These are phyloP conservation scores for Drechslerella coelobrocha DNA, from an alignment of 2,329 filamentous ascomycete species.

Conservation along the genomic window DNA sequence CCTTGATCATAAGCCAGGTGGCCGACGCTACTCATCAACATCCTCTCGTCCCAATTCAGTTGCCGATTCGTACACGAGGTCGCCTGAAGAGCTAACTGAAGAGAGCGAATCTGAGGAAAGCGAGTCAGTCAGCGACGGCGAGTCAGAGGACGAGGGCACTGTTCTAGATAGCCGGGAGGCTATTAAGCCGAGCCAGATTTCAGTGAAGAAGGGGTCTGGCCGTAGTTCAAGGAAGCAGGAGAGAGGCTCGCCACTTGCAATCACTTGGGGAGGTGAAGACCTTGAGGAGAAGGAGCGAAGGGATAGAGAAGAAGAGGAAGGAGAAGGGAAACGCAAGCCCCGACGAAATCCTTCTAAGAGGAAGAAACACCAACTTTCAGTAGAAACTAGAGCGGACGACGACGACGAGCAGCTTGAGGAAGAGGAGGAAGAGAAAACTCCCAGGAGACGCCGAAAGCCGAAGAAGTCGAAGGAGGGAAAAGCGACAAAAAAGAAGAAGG, in stretches of 20 bases:
- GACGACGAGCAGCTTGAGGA: conserved; percentile 18
- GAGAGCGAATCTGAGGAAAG: conserved; percentile 38
- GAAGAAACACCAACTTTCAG: conserved; percentile 45
- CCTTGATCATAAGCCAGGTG: conserved; percentile 28
- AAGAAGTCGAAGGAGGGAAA: conserved; percentile 27
- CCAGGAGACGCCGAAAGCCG: conserved; percentile 23
- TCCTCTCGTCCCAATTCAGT: conserved; percentile 42
- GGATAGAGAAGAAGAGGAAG: conserved; percentile 31
- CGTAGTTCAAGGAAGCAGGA: conserved; percentile 38
- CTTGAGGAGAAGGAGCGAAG: conserved; percentile 38
- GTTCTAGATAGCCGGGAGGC: conserved; percentile 30
- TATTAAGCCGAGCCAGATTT: conserved; percentile 47
- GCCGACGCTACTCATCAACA: conserved; percentile 40
- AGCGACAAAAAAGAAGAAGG: conserved; percentile 21
- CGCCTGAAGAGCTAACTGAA: conserved; percentile 41
- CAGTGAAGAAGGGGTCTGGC: conserved; percentile 46
- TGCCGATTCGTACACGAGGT: conserved; percentile 37
- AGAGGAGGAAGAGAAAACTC: conserved; percentile 28
- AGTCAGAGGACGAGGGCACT: conserved; percentile 44
- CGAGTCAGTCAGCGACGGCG: conserved; percentile 35
- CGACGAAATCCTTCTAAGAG: conserved; percentile 24
- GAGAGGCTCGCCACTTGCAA: conserved; percentile 47
- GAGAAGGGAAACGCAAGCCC: conserved; percentile 19
- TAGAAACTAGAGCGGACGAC: conserved; percentile 46
- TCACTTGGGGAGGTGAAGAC: conserved; percentile 49